A percentile compares a stretch with the other conserved stretches of the same genome.
These are phyloP conservation scores for Aspergillus quadrilineatus DNA, from an alignment of 2,329 filamentous ascomycete species.

Conservation along the genomic window DNA sequence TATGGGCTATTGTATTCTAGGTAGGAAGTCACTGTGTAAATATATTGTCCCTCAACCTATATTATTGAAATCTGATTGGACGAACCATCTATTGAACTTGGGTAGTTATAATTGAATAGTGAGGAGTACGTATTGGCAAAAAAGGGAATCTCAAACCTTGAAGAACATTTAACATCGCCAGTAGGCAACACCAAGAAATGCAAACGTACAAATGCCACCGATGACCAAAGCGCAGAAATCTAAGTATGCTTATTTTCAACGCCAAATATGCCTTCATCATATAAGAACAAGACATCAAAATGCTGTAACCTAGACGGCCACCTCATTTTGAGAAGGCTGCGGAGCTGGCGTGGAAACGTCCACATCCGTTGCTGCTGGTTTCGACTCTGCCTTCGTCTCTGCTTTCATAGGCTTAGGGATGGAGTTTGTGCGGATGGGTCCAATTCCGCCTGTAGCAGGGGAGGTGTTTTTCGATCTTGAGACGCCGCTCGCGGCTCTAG, in stretches of 20 bases:
- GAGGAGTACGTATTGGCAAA: constrained; percentile 6
- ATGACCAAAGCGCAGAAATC: constrained; percentile 15
- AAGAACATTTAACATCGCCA: background rate
- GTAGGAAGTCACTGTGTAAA: background rate
- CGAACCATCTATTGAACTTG: background rate
- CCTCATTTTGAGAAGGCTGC: constrained; percentile 20
- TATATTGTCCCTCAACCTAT: background rate
- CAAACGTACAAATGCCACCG: constrained; percentile 2
- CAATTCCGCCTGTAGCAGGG: constrained; percentile 24
- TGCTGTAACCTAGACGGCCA: constrained; percentile 20
- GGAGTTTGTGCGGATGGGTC: constrained; percentile 37
- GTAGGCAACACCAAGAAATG: constrained; percentile 18
- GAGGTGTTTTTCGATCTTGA: constrained; percentile 26
- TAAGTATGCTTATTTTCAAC: background rate
- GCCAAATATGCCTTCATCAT: background rate
- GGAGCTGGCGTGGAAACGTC: constrained; percentile 22
- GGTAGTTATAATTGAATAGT: background rate
- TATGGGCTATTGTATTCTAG: constrained; percentile 1
- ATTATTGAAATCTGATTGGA: background rate
- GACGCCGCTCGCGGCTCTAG: constrained; percentile 34
- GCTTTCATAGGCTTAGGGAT: constrained; percentile 28
- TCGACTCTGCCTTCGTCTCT: constrained; percentile 23
- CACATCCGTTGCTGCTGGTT: constrained; percentile 22
- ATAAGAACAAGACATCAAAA: background rate
- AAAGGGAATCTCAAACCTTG: constrained; percentile 16